Evolutionary conservation across 495 filamentous ascomycete species (phyloP), one percentile per base, ranked within the genome.

Genomic region (Penicillium pancosmium): DNA sequence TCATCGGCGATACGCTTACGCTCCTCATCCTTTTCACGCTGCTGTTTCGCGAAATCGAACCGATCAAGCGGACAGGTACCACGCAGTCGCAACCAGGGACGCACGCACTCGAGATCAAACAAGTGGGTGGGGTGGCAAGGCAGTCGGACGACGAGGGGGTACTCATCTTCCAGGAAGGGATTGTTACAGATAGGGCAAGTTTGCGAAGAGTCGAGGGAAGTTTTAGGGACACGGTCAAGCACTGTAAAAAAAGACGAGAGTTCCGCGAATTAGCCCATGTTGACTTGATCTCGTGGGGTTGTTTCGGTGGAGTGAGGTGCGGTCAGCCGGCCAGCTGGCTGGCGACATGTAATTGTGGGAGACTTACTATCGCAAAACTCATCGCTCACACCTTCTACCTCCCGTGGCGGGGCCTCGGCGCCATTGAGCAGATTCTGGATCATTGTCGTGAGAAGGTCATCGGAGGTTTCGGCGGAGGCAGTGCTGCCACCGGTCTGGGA

Each of bases 61-160:
- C 93, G 80, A 69, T 96, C 93, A 62, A 97, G 75, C 21, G 93
- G 93, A 77, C 93, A 98, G 3, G 88, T 96, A 11, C 90, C 87
- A 71, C 96, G 89, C 59, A 94, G 81, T 66, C 88, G 82, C 68
- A 98, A 69, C 94, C 94, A 98, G 2, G 94, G 93, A 48, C 82
- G 81, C n/a, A 98, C 89, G 69, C 94, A 98, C 71, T 98, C 93
- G 13, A 97, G 73, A 71, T 98, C 94, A 74, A 96, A 97, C 25
- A 86, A 68, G 70, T 98, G 94, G 19, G 80, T 84, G 11, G 81
- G 80, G 64, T 93, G 86, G 67, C 94, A 98, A 21, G 92, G 91
- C 54, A 98, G 78, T 62, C 86, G 84, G 33, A 97, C 93, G 15
- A 97, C 93, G 12, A 98, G 81, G 18, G 91, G 89, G 62, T 92